Conservation (phyloP, 2,329 filamentous ascomycete genomes). For the Talaromyces rugulosus region DNA sequence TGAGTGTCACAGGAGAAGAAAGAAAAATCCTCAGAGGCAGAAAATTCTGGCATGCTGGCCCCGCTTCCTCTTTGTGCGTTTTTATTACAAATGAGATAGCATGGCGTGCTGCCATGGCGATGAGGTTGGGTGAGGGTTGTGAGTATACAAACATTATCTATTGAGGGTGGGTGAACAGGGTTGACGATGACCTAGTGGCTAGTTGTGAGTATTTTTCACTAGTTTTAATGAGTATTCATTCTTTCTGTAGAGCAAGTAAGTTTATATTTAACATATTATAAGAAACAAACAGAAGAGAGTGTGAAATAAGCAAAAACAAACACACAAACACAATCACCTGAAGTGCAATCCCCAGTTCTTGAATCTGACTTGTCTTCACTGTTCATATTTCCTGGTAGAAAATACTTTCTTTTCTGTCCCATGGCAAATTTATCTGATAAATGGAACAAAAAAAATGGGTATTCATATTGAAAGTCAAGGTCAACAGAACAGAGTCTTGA, state of each 20-base stretch:
- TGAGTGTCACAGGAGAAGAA: neutral
- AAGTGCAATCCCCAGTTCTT: too few relatives aligned
- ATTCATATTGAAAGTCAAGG: neutral
- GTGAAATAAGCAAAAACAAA: neutral
- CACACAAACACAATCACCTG: neutral
- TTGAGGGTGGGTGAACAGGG: neutral
- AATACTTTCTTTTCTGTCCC: neutral
- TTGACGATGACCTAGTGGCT: neutral
- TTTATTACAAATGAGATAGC: neutral
- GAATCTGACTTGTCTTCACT: neutral
- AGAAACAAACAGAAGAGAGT: neutral
- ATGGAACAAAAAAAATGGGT: neutral
- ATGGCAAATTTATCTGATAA: neutral
- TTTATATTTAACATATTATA: neutral
- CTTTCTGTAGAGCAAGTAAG: neutral
- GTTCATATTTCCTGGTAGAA: neutral
- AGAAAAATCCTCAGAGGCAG: neutral
- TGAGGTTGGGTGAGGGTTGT: neutral
- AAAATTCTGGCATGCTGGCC: neutral
- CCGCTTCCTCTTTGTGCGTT: neutral
- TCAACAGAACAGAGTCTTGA: neutral
- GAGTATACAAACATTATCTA: neutral
- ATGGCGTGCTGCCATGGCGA: neutral
- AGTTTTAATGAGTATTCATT: neutral
- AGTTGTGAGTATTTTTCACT: neutral